Evolutionary conservation across 495 filamentous ascomycete species (phyloP).

Genomic region (Talaromyces nanjingensis): DNA sequence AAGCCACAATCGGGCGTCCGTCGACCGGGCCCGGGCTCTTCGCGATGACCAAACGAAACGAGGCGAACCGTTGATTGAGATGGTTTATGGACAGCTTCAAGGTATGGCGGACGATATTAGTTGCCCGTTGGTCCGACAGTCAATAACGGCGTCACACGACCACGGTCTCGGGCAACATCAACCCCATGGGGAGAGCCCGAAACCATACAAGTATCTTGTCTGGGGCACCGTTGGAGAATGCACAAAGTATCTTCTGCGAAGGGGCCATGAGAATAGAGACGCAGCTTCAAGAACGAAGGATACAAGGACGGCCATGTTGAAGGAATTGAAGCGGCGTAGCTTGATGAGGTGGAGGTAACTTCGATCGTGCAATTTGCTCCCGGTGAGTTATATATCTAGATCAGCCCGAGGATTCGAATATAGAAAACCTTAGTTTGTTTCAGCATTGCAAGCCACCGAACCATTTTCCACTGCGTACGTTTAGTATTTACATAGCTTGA

Average conservation of each 20-base stretch:
- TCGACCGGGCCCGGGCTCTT: conserved; percentile 35
- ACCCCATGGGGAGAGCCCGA: conserved; percentile 29
- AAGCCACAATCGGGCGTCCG: conserved; percentile 29
- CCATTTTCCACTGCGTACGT: background rate
- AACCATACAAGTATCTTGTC: conserved; percentile 69
- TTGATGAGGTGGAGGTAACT: background rate
- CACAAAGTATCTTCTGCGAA: conserved; percentile 68
- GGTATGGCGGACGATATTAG: conserved; percentile 92
- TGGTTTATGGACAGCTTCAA: conserved; percentile 77
- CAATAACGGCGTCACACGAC: conserved; percentile 10
- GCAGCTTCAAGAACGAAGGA: conserved; percentile 62
- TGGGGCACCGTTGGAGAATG: conserved; percentile 79
- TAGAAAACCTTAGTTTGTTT: background rate
- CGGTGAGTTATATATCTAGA: background rate
- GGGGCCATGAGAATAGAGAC: conserved; percentile 75
- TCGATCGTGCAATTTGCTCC: background rate
- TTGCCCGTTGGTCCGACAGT: conserved; percentile 58
- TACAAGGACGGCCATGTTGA: conserved; percentile 55
- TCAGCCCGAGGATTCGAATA: background rate
- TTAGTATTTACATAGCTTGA: background rate
- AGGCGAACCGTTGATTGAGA: conserved; percentile 36
- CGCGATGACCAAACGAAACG: conserved; percentile 29
- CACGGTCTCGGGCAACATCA: background rate
- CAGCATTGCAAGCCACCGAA: background rate
- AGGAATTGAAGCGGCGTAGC: conserved; percentile 50